Evolutionary conservation across 768 basidiomycete species (phyloP).

Genomic region (Boletus speciosus): DNA sequence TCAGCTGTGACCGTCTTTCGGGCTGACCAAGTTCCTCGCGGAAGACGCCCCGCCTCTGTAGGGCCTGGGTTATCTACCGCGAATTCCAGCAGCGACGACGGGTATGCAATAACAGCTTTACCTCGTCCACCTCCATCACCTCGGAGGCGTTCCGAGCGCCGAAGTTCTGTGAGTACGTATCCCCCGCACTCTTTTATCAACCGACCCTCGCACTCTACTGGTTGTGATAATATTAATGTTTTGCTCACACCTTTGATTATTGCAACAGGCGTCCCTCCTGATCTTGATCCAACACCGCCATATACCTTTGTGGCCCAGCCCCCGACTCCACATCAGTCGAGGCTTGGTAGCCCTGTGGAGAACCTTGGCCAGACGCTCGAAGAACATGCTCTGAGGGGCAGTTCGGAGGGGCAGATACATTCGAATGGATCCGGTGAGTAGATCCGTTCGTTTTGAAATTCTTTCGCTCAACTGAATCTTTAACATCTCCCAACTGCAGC

Average conservation of each 20-base stretch:
- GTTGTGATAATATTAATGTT: background rate
- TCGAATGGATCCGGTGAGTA: background rate
- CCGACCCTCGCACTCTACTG: background rate
- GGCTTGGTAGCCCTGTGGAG: background rate
- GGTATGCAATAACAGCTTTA: background rate
- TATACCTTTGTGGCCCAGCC: slow-evolving; percentile 9
- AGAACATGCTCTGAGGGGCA: slow-evolving; percentile 16
- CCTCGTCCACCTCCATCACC: background rate
- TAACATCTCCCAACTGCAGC: background rate
- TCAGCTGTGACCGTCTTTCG: slow-evolving; percentile 73
- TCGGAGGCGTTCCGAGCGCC: slow-evolving; percentile 6
- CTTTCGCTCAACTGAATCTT: background rate
- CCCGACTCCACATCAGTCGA: background rate
- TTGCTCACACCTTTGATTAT: background rate
- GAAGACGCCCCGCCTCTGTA: slow-evolving; percentile 19
- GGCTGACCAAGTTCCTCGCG: slow-evolving; percentile 45
- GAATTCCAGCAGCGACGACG: slow-evolving; percentile 1
- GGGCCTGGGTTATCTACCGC: slow-evolving; percentile 17
- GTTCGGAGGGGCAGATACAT: slow-evolving; percentile 2
- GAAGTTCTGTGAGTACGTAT: background rate
- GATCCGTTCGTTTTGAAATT: background rate
- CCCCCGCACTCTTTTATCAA: background rate
- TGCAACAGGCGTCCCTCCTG: slow-evolving; percentile 1
- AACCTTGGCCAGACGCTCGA: slow-evolving; percentile 18
- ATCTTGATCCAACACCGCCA: slow-evolving; percentile 27